A percentile compares a stretch with the other conserved stretches of the same genome.
These are phyloP conservation scores for Prototheca stagnorum DNA, from an alignment of 163 green algal species.

Conservation along the genomic window DNA sequence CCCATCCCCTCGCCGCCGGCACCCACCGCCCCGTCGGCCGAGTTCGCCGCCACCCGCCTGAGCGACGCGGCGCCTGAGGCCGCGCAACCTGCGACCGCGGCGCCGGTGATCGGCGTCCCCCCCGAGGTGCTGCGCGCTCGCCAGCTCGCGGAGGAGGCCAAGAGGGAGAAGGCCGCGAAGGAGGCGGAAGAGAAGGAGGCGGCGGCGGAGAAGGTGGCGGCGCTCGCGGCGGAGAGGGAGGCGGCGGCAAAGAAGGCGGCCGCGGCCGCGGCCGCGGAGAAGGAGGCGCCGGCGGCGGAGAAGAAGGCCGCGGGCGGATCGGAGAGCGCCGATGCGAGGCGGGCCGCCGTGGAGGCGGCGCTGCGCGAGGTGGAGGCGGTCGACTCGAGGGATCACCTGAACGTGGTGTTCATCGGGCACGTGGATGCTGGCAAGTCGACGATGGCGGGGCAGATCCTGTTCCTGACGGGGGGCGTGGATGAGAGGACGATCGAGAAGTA, in stretches of 20 bases:
- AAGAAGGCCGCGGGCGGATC: no score
- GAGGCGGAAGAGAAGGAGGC: no score
- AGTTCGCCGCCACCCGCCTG: no score
- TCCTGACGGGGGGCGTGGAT: slow-evolving; percentile 85
- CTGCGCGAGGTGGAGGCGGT: slow-evolving; percentile 20
- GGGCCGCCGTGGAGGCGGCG: slow-evolving; percentile 17
- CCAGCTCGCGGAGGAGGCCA: no score
- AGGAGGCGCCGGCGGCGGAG: slow-evolving; percentile 6
- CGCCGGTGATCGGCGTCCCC: no score
- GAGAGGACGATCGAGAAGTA: slow-evolving; percentile 99
- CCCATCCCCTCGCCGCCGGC: neutral
- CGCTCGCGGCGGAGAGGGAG: neutral
- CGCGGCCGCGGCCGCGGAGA: slow-evolving; percentile 2
- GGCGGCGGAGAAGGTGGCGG: no score
- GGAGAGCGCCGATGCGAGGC: no score
- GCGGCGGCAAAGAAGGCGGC: neutral
- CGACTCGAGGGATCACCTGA: slow-evolving; percentile 78
- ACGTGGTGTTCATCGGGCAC: slow-evolving; percentile 99
- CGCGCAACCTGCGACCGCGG: no score
- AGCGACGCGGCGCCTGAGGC: no score
- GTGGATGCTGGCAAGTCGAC: slow-evolving; percentile 98
- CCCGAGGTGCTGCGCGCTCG: no score
- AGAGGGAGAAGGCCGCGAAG: no score
- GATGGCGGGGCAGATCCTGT: slow-evolving; percentile 93
- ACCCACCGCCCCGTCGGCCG: no score